phyloP scores from a whole-genome alignment of 345 rosid genomes.

The Melastoma malabathricum region DNA sequence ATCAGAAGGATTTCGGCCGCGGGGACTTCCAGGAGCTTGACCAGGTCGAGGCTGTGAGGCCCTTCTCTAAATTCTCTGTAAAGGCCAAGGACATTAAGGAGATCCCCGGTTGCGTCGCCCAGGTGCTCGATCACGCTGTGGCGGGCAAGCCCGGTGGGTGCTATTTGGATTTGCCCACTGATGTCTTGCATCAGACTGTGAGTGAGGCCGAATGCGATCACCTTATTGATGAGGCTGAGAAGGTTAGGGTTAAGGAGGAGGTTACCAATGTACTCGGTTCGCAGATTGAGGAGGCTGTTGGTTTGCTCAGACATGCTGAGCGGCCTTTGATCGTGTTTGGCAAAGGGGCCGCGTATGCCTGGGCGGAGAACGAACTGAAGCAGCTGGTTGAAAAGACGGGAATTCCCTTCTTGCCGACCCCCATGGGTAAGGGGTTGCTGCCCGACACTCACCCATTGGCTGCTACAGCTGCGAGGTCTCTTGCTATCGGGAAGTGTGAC shows the following conservation, averaged over 20 bases:
- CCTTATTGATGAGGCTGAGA: constrained; percentile 26
- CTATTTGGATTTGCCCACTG: constrained; percentile 78
- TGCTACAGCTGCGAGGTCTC: constrained; percentile 86
- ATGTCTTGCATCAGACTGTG: constrained; percentile 67
- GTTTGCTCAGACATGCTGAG: constrained; percentile 53
- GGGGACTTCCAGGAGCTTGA: constrained; percentile 97
- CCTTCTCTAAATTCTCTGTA: constrained; percentile 59
- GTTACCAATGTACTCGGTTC: constrained; percentile 11
- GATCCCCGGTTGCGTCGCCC: constrained; percentile 60
- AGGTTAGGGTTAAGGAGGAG: constrained; percentile 7
- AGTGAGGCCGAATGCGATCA: constrained; percentile 53
- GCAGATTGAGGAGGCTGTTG: constrained; percentile 52
- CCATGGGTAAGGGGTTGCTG: constrained; percentile 97
- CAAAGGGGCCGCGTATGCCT: constrained; percentile 82
- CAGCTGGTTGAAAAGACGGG: constrained; percentile 60
- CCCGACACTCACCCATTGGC: constrained; percentile 81
- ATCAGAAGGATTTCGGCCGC: constrained; percentile 63
- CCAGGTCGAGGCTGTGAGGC: constrained; percentile 71
- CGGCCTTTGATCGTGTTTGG: constrained; percentile 91
- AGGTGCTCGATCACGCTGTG: constrained; percentile 52
- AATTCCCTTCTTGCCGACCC: constrained; percentile 87
- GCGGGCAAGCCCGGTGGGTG: constrained; percentile 86
- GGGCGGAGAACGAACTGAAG: constrained; percentile 67
- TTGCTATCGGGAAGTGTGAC: constrained; percentile 89
- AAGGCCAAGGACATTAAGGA: constrained; percentile 53